phyloP scores from a whole-genome alignment of 2,329 filamentous ascomycete genomes.

The Trichoderma pleuroti region DNA sequence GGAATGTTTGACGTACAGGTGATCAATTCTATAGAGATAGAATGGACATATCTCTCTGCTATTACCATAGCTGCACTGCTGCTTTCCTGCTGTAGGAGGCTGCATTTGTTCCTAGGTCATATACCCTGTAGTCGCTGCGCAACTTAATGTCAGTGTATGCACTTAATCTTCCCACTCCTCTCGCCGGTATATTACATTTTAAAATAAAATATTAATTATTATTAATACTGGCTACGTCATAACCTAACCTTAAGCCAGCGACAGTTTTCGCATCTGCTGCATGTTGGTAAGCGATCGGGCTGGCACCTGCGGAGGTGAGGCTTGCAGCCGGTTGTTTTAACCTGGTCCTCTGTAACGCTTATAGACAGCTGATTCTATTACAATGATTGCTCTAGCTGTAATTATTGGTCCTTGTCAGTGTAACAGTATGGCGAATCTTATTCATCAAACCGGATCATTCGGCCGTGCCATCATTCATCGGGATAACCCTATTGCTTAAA shows the following conservation, averaged over 20 bases:
- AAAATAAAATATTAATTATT: neutral
- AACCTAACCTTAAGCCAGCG: neutral
- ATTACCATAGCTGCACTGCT: neutral
- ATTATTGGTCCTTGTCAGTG: neutral
- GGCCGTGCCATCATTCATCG: neutral
- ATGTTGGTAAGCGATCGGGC: neutral
- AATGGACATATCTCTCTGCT: neutral
- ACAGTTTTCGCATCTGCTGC: neutral
- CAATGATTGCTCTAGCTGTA: neutral
- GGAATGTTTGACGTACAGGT: neutral
- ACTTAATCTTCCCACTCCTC: neutral
- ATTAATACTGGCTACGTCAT: neutral
- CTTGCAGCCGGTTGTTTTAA: neutral
- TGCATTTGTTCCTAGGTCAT: neutral
- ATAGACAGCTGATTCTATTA: neutral
- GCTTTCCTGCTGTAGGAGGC: fast-evolving
- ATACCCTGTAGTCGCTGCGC: neutral
- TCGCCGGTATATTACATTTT: neutral
- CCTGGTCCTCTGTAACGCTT: neutral
- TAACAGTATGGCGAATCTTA: neutral
- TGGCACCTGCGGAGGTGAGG: neutral
- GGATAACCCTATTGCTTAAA: neutral
- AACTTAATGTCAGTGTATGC: neutral
- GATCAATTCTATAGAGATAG: neutral
- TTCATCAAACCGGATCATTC: neutral